Percentiles rank a stretch among this genome's conserved stretches.
Evolutionary conservation across 768 basidiomycete species (phyloP).

Genomic region (Dacryopinax primogenitus): DNA sequence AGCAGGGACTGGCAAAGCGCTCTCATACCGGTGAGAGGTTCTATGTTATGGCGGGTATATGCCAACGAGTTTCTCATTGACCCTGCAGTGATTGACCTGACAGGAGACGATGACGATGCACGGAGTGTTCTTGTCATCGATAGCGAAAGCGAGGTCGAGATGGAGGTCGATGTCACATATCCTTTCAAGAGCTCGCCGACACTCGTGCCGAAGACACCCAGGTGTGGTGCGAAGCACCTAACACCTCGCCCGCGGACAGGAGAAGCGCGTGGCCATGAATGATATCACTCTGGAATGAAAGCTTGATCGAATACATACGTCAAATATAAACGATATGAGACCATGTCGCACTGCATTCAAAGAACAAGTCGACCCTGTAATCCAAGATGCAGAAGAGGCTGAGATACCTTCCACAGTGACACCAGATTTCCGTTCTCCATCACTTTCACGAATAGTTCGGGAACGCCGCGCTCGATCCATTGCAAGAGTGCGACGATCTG

Average conservation of each 20-base stretch:
- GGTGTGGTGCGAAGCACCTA: neutral
- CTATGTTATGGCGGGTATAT: neutral
- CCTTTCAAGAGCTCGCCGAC: neutral
- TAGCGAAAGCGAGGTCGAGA: neutral
- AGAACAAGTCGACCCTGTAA: too few species aligned
- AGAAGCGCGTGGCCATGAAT: too few species aligned
- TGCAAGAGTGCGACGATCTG: neutral
- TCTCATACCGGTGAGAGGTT: neutral
- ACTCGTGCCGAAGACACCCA: conserved; percentile 1
- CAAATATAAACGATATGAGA: neutral
- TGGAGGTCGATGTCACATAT: neutral
- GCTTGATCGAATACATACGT: too few species aligned
- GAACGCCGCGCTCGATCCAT: neutral
- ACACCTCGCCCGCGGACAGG: neutral
- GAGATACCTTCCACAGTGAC: neutral
- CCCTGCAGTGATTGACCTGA: neutral
- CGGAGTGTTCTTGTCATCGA: neutral
- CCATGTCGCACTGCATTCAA: neutral
- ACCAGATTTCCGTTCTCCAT: neutral
- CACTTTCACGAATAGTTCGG: neutral
- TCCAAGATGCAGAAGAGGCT: too few species aligned
- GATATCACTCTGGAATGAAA: too few species aligned
- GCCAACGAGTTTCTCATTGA: neutral
- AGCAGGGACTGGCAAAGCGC: neutral
- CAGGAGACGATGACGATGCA: neutral